Evolutionary conservation across 129 eudicot genomes (phyloP), one percentile per base, ranked within the genome.

Genomic region (Artemisia argyi): DNA sequence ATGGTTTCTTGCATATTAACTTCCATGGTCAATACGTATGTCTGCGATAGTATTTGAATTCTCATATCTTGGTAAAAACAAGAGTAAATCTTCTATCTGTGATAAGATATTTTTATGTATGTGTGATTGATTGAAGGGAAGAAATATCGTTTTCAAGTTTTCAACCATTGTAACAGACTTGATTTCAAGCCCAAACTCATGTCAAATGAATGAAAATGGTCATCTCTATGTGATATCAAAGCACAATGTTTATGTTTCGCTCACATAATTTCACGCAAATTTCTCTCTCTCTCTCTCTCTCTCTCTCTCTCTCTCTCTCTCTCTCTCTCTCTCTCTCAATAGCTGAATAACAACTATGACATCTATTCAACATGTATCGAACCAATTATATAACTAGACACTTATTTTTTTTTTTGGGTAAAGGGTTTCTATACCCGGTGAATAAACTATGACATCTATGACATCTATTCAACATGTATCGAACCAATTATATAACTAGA

Each of bases 1-100:
- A 85, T 81, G 56, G 85, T 67, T 85, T 81, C 86, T 57, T 76
- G 84, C 26, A 24, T 68, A 55, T 78, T 70, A 53, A 78, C 85
- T 49, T 81, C 89, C 35, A 85, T 75, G 17, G 89, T 80, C 9
- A 81, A 66, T 22, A 73, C 62, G 52, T 81, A 74, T 49, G 82
- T 56, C 12, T 28, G 56, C 8, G 84, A 73, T 11, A 75, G 73
- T 71, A 85, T 72, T 15, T 61, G 53, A 32, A 85, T 83, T 66
- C 58, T 85, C 86, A 85, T 84, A 17, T 13, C 19, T 61, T 56
- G 7, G 49, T 47, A 48, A 58, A 39, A 39, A 39, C 4, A 35
- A 5, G 6, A 35, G 7, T 35, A 35, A 39, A 39, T 39, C 46
- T 30, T 61, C 50, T 73, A 61, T 44, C 16, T 44, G 16, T 8